These are phyloP conservation scores for Citropsis articulata DNA, from an alignment of 345 rosid genomes.

Conservation along the genomic window DNA sequence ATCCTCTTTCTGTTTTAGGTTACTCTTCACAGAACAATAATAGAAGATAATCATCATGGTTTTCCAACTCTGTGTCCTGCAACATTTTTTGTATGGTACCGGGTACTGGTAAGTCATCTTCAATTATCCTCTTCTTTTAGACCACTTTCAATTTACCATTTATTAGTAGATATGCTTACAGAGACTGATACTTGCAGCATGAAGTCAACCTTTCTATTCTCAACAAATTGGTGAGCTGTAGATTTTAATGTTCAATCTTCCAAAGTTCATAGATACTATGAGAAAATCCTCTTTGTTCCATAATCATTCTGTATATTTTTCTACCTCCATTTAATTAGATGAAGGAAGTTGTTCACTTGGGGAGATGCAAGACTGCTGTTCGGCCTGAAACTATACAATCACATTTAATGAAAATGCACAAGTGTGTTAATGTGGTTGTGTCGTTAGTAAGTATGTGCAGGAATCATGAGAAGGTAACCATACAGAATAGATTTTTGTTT, in stretches of 20 bases:
- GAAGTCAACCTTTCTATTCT: conserved; percentile 69
- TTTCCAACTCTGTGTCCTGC: conserved; percentile 57
- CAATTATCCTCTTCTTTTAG: neutral
- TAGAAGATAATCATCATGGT: conserved; percentile 47
- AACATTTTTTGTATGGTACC: conserved; percentile 76
- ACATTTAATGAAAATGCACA: conserved; percentile 43
- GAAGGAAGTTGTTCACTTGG: conserved; percentile 40
- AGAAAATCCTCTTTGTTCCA: neutral
- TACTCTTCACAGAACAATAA: conserved; percentile 30
- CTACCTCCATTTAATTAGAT: conserved; percentile 38
- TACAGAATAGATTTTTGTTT: conserved; percentile 6
- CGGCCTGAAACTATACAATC: conserved; percentile 41
- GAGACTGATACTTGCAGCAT: conserved; percentile 47
- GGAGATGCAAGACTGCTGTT: conserved; percentile 37
- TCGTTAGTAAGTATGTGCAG: conserved; percentile 72
- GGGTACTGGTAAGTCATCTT: conserved; percentile 55
- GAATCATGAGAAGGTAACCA: conserved; percentile 61
- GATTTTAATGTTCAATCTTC: conserved; percentile 3
- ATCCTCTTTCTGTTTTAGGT: conserved; percentile 36
- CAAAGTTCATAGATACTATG: neutral
- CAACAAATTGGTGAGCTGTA: conserved; percentile 51
- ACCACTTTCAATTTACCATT: neutral
- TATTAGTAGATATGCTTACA: conserved; percentile 15
- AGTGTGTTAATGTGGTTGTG: conserved; percentile 64
- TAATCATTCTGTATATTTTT: neutral